A percentile compares a stretch with the other conserved stretches of the same genome.
These are phyloP conservation scores for Globisporangium middletonii DNA, from an alignment of 352 stramenopile genomes.

Conservation along the genomic window DNA sequence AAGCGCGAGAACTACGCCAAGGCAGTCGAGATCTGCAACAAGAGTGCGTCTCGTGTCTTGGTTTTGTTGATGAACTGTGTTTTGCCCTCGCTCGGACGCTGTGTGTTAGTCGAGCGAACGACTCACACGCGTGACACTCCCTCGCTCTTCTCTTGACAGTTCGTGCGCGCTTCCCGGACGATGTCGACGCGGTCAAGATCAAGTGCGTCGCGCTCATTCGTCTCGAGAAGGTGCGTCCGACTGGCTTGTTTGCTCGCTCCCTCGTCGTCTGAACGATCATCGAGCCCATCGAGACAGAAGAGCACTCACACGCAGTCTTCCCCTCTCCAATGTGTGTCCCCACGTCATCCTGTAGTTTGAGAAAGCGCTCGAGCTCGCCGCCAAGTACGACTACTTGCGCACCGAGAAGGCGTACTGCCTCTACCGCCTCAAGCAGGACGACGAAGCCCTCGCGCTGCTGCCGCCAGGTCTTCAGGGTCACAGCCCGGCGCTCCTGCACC, in stretches of 20 bases:
- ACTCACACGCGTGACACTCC: not conserved
- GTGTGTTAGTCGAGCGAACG: not conserved
- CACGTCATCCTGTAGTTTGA: conserved; percentile 45
- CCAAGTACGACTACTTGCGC: conserved; percentile 60
- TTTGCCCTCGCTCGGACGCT: not conserved
- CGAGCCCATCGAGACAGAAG: not conserved
- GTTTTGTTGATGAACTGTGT: not conserved
- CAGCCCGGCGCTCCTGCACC: conserved; percentile 44
- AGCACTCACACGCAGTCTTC: not conserved
- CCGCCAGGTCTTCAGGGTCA: conserved; percentile 22
- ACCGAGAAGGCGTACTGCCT: conserved; percentile 75
- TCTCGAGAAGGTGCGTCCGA: conserved; percentile 50
- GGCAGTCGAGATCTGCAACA: conserved; percentile 82
- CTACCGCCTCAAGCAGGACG: conserved; percentile 75
- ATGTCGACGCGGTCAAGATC: conserved; percentile 72
- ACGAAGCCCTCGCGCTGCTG: conserved; percentile 48
- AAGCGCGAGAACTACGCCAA: conserved; percentile 76
- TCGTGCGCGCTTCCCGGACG: conserved; percentile 60
- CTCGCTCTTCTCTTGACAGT: conserved; percentile 27
- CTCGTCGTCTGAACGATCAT: too few relatives aligned
- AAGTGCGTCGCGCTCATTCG: conserved; percentile 81
- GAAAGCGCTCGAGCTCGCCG: conserved; percentile 72
- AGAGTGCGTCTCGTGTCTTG: conserved; percentile 38
- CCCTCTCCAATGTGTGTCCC: not conserved
- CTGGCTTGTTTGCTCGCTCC: not conserved